These are phyloP conservation scores for Lanzia echinophila DNA, from an alignment of 2,329 filamentous ascomycete genomes.

Conservation along the genomic window DNA sequence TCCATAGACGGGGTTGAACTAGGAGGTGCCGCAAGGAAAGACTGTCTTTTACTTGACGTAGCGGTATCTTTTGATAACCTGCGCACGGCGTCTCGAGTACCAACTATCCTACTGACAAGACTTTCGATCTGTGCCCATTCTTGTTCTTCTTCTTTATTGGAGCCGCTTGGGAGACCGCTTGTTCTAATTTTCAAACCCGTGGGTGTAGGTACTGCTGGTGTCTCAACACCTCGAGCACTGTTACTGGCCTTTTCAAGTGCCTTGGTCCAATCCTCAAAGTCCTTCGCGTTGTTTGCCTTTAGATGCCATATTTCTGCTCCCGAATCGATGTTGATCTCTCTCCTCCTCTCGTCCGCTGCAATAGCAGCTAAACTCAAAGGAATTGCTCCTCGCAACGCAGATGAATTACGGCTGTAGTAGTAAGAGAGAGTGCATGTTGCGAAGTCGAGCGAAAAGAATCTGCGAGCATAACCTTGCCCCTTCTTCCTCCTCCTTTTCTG, in stretches of 20 bases:
- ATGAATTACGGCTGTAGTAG: slow-evolving; percentile 90
- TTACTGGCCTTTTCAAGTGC: slow-evolving; percentile 79
- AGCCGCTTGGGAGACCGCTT: slow-evolving; percentile 16
- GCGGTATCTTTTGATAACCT: slow-evolving; percentile 81
- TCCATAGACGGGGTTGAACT: slow-evolving; percentile 33
- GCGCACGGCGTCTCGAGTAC: slow-evolving; percentile 81
- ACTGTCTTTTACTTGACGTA: slow-evolving; percentile 30
- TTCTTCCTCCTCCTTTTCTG: slow-evolving; percentile 89
- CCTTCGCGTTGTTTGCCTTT: slow-evolving; percentile 70
- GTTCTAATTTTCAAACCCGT: slow-evolving; percentile 30
- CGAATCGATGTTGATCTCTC: slow-evolving; percentile 94
- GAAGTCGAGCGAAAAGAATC: slow-evolving; percentile 95
- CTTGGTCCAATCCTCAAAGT: slow-evolving; percentile 81
- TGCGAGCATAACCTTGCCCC: slow-evolving; percentile 84
- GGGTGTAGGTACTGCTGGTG: slow-evolving; percentile 19
- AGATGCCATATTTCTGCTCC: slow-evolving; percentile 97
- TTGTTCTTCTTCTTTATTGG: slow-evolving; percentile 54
- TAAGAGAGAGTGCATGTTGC: slow-evolving; percentile 92
- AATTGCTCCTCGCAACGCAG: slow-evolving; percentile 84
- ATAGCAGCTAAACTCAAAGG: slow-evolving; percentile 87
- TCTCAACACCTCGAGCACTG: slow-evolving; percentile 49
- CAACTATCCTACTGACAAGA: slow-evolving; percentile 78
- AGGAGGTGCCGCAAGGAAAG: background rate
- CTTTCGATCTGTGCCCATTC: slow-evolving; percentile 86
- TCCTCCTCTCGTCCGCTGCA: slow-evolving; percentile 76